Evolutionary conservation across 768 basidiomycete genomes (phyloP), one percentile per base, ranked within the genome.

Genomic region (Suillus cothurnatus): DNA sequence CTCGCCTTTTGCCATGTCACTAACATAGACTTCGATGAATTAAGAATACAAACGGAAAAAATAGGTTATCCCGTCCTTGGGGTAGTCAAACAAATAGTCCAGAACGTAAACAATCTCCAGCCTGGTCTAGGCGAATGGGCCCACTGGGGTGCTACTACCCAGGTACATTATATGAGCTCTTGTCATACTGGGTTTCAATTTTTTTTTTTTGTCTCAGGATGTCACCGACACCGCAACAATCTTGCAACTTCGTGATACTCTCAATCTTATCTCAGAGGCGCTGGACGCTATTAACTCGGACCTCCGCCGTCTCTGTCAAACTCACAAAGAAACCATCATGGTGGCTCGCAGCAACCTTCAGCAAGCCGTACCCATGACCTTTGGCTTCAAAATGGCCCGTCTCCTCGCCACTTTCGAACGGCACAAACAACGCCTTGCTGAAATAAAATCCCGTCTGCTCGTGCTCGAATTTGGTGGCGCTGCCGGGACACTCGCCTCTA

Each of bases 101-200:
- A 70, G 15, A 64, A 71, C 58, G 80, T 79, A 23, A 83, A 81
- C 61, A 61, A 53, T 39, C 69, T 65, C 4, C 61, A 72, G 49
- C 71, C 71, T 53, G 77, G 80, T 28, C 66, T 81, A 9, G 83
- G 83, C 39, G 83, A 82, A 70, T 82, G 82, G 81, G 74, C 73
- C 21, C 83, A 84, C 68, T 84, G 81, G 71, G 83, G 82, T 36
- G 80, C 81, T 5, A 83, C 82, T 4, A 84, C 82, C 21, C 83
- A 84, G 77, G 83, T 81, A 53, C 61, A 69, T 64, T 8, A 9
- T 15, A 64, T 43, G 23, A 19, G 26, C 41, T 50, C 47, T 53
- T 38, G 19, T 23, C n/a, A 63, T 63, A 41, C 47, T n/a, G 23
- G 36, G 49, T 58, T 64, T 49, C 55, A 45, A 49, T 57, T 34